A percentile compares a stretch with the other conserved stretches of the same genome.
Evolutionary conservation across 1,139 yeast species (phyloP).

Genomic region (Candida sp.): DNA sequence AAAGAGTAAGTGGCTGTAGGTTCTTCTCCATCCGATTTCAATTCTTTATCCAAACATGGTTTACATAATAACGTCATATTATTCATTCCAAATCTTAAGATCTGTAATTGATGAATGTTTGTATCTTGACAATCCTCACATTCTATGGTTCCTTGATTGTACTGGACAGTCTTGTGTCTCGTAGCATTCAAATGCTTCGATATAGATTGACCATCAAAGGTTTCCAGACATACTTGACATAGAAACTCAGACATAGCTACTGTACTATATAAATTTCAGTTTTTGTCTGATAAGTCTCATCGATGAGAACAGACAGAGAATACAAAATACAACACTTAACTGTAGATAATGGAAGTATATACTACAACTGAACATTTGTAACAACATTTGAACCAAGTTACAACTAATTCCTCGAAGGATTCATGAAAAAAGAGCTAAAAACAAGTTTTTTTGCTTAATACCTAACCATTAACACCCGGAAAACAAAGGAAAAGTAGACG

Average conservation of each 20-base stretch:
- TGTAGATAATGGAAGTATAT: no score
- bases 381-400: no score
- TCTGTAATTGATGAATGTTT: constrained; percentile 51
- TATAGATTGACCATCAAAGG: constrained; percentile 16
- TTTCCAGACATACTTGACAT: constrained; percentile 28
- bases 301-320: neutral
- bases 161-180: constrained; percentile 49
- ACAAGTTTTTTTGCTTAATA: no score
- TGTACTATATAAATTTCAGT: neutral
- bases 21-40: constrained; percentile 19
- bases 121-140: constrained; percentile 58
- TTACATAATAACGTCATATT: constrained; percentile 53
- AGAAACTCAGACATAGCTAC: neutral
- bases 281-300: neutral
- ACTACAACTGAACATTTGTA: no score
- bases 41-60: constrained; percentile 39
- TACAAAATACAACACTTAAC: no score
- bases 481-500: no score
- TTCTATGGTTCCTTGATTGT: constrained; percentile 39
- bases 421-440: no score
- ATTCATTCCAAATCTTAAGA: constrained; percentile 52
- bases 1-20: constrained; percentile 51
- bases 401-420: no score
- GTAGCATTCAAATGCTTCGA: constrained; percentile 49
- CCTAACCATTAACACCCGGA: no score